Conservation (phyloP, 331 rosid genomes). For the Spiraea crenata region DNA sequence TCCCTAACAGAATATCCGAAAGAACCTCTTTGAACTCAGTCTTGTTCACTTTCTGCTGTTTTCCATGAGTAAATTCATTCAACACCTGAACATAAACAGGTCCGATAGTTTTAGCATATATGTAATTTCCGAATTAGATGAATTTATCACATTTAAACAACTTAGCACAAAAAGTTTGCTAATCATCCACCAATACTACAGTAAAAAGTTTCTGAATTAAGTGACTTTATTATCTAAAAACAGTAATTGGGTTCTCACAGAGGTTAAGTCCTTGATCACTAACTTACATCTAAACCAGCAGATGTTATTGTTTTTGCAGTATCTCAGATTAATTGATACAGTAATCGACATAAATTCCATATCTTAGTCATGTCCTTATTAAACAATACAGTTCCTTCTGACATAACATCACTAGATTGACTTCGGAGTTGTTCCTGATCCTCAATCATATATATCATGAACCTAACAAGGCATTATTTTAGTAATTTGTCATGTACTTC, state of each 20-base stretch:
- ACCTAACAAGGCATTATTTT: neutral
- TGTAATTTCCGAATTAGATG: neutral
- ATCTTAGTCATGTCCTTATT: no score
- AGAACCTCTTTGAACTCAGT: slow-evolving; percentile 87
- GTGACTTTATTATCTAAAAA: no score
- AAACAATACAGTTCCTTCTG: neutral
- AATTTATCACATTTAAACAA: neutral
- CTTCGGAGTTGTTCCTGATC: neutral
- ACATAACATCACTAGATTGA: neutral
- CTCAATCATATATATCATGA: slow-evolving; percentile 13
- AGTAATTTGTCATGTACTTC: neutral
- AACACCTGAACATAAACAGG: slow-evolving; percentile 52
- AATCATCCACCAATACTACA: no score
- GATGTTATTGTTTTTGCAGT: neutral
- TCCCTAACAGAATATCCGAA: slow-evolving; percentile 83
- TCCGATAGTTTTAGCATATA: neutral
- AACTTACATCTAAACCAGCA: no score
- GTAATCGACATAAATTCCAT: neutral
- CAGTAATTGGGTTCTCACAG: neutral
- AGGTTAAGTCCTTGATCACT: no score
- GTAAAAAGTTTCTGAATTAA: no score
- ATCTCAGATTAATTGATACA: neutral
- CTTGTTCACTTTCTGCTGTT: slow-evolving; percentile 79
- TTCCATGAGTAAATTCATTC: slow-evolving; percentile 91
- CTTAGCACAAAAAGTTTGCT: neutral